A percentile compares a stretch with the other conserved stretches of the same genome.
Conservation (phyloP, 2,329 filamentous ascomycete genomes). For the Geoglossum cookeanum region DNA sequence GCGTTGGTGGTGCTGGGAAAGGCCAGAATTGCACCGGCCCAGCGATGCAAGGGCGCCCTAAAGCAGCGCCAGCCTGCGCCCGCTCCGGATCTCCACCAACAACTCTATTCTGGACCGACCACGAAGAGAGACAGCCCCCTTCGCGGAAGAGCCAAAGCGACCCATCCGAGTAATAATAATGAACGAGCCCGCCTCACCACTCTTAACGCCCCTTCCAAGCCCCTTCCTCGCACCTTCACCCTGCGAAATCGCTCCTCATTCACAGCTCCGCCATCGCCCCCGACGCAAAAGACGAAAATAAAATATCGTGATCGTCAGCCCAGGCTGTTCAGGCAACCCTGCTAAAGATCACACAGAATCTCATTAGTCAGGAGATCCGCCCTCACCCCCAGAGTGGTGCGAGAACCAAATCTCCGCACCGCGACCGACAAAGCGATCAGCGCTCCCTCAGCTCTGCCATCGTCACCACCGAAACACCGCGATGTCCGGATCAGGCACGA, state of each 20-base stretch:
- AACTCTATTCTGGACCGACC: not conserved
- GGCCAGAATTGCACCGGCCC: not conserved
- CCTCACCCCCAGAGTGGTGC: not conserved
- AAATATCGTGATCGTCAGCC: conserved; percentile 2
- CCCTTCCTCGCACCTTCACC: conserved; percentile 1
- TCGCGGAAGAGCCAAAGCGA: conserved; percentile 1
- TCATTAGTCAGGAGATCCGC: conserved; percentile 1
- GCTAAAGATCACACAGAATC: not conserved
- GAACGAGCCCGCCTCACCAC: conserved; percentile 2
- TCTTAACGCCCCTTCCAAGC: conserved; percentile 1
- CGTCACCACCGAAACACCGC: not conserved
- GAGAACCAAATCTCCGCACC: not conserved
- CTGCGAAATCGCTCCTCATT: not conserved
- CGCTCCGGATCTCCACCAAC: not conserved
- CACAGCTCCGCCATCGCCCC: not conserved
- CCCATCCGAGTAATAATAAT: not conserved
- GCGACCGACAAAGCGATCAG: conserved; percentile 1
- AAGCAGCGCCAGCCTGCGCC: not conserved
- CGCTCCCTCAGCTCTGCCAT: not conserved
- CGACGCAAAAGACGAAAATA: conserved; percentile 4
- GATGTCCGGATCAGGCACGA: not conserved
- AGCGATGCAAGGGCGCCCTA: conserved; percentile 1
- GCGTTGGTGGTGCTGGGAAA: not conserved
- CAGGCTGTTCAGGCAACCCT: not conserved
- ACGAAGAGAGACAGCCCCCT: conserved; percentile 1